phyloP scores from a whole-genome alignment of 768 basidiomycete species.

The Boletales sp. region DNA sequence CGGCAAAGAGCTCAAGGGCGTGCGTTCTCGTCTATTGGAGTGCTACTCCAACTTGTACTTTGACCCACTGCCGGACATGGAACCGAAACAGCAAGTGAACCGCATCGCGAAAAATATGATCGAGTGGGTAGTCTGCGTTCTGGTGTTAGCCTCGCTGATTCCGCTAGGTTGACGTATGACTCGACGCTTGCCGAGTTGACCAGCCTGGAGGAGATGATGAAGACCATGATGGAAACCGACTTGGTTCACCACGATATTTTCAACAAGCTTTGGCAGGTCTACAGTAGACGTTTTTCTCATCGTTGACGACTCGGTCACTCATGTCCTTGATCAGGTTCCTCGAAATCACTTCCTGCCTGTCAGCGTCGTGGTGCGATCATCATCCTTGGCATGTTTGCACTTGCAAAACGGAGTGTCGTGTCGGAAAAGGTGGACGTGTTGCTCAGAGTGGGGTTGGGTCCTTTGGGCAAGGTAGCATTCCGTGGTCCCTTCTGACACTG shows the following conservation, averaged over 20 bases:
- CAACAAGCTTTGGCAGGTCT: conserved; percentile 92
- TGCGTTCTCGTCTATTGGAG: conserved; percentile 84
- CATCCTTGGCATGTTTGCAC: conserved; percentile 93
- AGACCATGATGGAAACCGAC: conserved; percentile 90
- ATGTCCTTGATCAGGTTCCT: conserved; percentile 50
- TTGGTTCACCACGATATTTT: conserved; percentile 83
- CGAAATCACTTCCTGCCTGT: conserved; percentile 66
- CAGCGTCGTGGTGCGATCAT: conserved; percentile 96
- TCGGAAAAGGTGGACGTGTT: conserved; percentile 81
- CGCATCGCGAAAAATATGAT: conserved; percentile 97
- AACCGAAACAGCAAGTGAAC: conserved; percentile 83
- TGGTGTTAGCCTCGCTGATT: neutral
- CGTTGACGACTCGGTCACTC: neutral
- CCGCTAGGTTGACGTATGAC: conserved; percentile 75
- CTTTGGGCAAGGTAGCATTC: conserved; percentile 66
- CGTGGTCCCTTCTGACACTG: neutral
- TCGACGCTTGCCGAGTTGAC: conserved; percentile 94
- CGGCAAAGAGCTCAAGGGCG: conserved; percentile 78
- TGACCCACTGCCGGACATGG: conserved; percentile 69
- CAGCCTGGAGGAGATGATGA: conserved; percentile 94
- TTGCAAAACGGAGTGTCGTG: conserved; percentile 76
- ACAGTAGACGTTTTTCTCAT: conserved; percentile 54
- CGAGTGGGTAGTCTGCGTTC: conserved; percentile 52
- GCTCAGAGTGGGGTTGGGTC: conserved; percentile 83
- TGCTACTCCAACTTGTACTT: conserved; percentile 88